Percentiles rank a stretch among this genome's conserved stretches.
These are phyloP conservation scores for Leishmania turanica DNA, from an alignment of 208 protist species.

Conservation along the genomic window DNA sequence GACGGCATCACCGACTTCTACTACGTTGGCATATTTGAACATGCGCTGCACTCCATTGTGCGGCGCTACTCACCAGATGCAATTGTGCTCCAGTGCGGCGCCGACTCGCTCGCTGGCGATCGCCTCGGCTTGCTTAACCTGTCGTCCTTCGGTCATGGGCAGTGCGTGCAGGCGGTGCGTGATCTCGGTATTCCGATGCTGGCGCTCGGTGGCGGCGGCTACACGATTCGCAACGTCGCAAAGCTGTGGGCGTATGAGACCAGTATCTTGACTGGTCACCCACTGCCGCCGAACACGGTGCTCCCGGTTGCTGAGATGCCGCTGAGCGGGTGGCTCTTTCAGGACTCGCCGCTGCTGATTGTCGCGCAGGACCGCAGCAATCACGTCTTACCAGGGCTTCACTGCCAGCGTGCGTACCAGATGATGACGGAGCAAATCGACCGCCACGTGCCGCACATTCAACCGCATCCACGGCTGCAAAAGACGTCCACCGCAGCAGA, in stretches of 20 bases:
- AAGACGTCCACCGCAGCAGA: background rate
- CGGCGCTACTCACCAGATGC: slow-evolving; percentile 87
- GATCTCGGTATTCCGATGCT: slow-evolving; percentile 95
- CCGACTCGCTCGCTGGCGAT: slow-evolving; percentile 98
- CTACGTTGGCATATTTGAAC: slow-evolving; percentile 78
- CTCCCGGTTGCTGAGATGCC: slow-evolving; percentile 77
- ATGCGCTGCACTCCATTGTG: slow-evolving; percentile 67
- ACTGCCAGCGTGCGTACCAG: slow-evolving; percentile 73
- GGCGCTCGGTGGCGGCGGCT: slow-evolving; percentile 99
- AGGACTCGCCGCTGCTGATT: slow-evolving; percentile 72
- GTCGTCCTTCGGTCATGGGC: slow-evolving; percentile 93
- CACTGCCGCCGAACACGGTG: slow-evolving; percentile 59
- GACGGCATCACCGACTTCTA: slow-evolving; percentile 93
- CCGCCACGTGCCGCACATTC: slow-evolving; percentile 63
- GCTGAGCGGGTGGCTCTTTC: slow-evolving; percentile 82
- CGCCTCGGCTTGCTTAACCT: slow-evolving; percentile 95
- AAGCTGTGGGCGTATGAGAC: slow-evolving; percentile 98
- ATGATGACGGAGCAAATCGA: slow-evolving; percentile 78
- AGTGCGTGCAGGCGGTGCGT: slow-evolving; percentile 96
- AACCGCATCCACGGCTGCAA: slow-evolving; percentile 30
- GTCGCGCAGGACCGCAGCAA: slow-evolving; percentile 81
- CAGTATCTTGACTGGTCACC: slow-evolving; percentile 76
- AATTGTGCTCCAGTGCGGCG: slow-evolving; percentile 99
- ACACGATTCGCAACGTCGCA: slow-evolving; percentile 99
- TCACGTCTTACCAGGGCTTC: slow-evolving; percentile 53